Base-by-base conservation (phyloP, 2,329 filamentous ascomycete genomes). In the Paecilomyces dactylethromorphus region DNA sequence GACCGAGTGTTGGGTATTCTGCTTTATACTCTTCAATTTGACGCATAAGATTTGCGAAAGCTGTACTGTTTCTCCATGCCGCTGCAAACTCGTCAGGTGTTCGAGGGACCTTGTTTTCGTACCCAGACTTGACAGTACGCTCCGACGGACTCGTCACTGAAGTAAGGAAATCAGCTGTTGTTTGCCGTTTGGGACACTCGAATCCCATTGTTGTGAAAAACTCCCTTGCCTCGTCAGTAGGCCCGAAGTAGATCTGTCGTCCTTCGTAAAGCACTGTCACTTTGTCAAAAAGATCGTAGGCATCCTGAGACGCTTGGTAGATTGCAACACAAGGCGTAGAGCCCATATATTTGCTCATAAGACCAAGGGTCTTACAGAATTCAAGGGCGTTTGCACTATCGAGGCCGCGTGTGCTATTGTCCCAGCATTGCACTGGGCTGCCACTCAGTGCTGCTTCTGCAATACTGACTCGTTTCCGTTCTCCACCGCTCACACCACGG, bases 181-280 rank as follows among this genome's bases (percentile, higher is more conserved):
- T 88, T 65, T 88, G 84, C 3, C 87, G 80, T 1, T 78, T 69
- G 0, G 85, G 84, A 63, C 86, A 89, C 33, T 79, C 69, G 79
- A 83, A 90, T 22, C 88, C 88, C 68, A 87, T 81, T 6, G 79
- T 74, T 66, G 87, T 82, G 60, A 90, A 90, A 72, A 83, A 90
- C 0, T 65, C 67, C 63, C 81, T 84, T 0, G 87, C 88, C 1
- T 77, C 69, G 5, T 64, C 66, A 0, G 83, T 81, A 0, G 0
- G 90, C n/a, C n/a, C n/a, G n/a, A n/a, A n/a, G n/a, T n/a, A n/a
- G n/a, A n/a, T n/a, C n/a, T n/a, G n/a, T n/a, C n/a, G n/a, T n/a
- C n/a, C n/a, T n/a, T n/a, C n/a, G n/a, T n/a, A n/a, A n/a, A n/a
- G n/a, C n/a, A n/a, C 83, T 0, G 82, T 78, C 0, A 82, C 82